Base-by-base conservation (phyloP, 208 protist species). In the Crithidia fasciculata region DNA sequence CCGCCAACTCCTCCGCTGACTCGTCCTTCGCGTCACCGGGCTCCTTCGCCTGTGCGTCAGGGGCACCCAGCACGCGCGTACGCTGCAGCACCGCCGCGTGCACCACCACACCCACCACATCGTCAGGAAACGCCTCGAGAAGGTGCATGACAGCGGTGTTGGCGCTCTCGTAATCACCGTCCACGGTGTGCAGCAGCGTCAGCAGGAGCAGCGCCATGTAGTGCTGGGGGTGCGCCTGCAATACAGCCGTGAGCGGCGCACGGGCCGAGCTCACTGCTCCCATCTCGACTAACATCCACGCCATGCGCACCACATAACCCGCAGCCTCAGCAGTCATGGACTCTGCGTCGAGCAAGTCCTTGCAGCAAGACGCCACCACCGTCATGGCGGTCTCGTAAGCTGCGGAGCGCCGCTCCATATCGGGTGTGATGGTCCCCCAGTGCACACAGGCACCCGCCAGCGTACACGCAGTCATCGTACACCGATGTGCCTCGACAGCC, bases 261-360 rank as follows among this genome's bases (percentile, higher is more conserved):
- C 70, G 63, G 16, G 82, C 83, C 10, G 56, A 61, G 10, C 74
- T 61, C 8, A 52, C 45, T 5, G 86, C 76, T 3, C 87, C 86
- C 10, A 92, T 64, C 36, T 85, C 50, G 3, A 81, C 87, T 44
- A 89, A 69, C 59, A 95, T 72, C 90, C 90, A 95, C 4, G 79
- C 54, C 65, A 84, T 78, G 41, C 87, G 86, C 16, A 71, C 45
- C 10, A 84, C 59, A 50, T 84, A 85, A 36, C 74, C 58, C n/a
- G 64, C 19, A 4, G 82, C 63, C 39, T 91, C 83, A 16, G 43
- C 65, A 3, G 69, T 40, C 56, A 77, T 61, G 37, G 63, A 8
- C 13, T 62, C 69, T 5, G 10, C 40, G 3, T 64, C 57, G 5
- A 79, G 65, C 15, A 82, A 36, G n/a, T 69, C 65, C 15, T 49